Evolutionary conservation across 257 asterid species (phyloP), one percentile per base, ranked within the genome.

Genomic region (Rubia yunnanensis): DNA sequence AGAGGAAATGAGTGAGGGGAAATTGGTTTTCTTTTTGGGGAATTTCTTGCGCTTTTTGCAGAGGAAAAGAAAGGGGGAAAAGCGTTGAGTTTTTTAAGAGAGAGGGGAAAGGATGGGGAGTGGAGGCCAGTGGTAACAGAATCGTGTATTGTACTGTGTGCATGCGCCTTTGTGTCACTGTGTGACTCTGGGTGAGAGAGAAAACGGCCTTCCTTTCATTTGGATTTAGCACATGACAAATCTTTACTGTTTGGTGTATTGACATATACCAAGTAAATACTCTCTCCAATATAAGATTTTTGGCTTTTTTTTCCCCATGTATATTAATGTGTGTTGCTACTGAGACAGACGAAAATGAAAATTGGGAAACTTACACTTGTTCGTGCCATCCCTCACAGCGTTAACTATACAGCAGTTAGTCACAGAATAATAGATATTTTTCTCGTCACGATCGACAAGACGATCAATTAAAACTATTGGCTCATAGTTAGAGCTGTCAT

Each of bases 371-470:
- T n/a, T n/a, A n/a, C n/a, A n/a, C n/a, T n/a, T n/a, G 66, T 81
- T 81, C 86, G 78, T 78, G 32, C 86, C 86, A 50, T 78, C 86
- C 61, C 86, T 71, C 18, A 81, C 82, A 22, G 82, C 84, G 2
- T 81, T 76, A 7, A 81, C 86, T 18, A 64, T 79, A 4, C 73
- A 81, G 32, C 86, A 81, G 71, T 81, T 82, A 2, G 86, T 84
- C 30, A 68, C 52, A 14, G 78, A 46, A 66, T 70, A 81, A 55
- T 78, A 81, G 38, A 82, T 84, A 26, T 67, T 77, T 35, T 79
- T 73, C 41, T 81, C 86, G 44, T 63, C 36, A 23, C 67, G 79
- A 10, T 83, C 79, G 39, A 81, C 76, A 1, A 78, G 70, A 1
- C 72, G 66, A 32, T 74, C 77, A 11, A 76, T 73, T 46, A 68